phyloP scores from a whole-genome alignment of 805 yeast genomes.

The Millerozyma acaciae region DNA sequence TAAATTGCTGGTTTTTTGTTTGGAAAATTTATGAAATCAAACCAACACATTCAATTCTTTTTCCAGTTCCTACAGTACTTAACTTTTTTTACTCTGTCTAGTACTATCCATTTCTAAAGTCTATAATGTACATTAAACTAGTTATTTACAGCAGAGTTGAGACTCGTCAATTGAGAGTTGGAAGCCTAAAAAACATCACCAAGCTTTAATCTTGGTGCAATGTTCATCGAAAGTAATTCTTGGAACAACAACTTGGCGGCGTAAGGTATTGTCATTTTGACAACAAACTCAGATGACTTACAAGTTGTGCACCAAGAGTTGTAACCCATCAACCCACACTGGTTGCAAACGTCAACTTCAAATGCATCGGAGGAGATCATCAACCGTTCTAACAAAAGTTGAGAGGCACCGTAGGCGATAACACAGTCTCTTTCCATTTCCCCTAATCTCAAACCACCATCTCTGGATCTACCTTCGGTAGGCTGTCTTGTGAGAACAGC shows the following conservation, averaged over 20 bases:
- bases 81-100: too few species aligned
- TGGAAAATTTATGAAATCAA: too few species aligned
- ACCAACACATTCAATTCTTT: too few species aligned
- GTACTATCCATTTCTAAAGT: too few species aligned
- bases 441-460: slow-evolving; percentile 97
- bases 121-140: too few species aligned
- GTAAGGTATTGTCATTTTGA: slow-evolving; percentile 95
- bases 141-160: too few species aligned
- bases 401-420: slow-evolving; percentile 98
- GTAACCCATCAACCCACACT: slow-evolving; percentile 96
- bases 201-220: slow-evolving; percentile 89
- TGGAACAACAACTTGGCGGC: slow-evolving; percentile 98
- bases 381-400: slow-evolving; percentile 83
- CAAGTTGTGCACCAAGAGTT: slow-evolving; percentile 98
- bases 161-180: too few species aligned
- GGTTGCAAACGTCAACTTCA: slow-evolving; percentile 91
- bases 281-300: slow-evolving; percentile 78
- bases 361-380: slow-evolving; percentile 98
- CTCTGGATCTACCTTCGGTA: slow-evolving; percentile 97
- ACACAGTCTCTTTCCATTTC: slow-evolving; percentile 99
- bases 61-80: too few species aligned
- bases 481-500: slow-evolving; percentile 98
- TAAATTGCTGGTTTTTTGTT: too few species aligned
- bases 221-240: slow-evolving; percentile 96
- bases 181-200: slow-evolving; percentile 82